Conservation (phyloP, 2,329 filamentous ascomycete genomes). For the Rhynchosporium agropyri region DNA sequence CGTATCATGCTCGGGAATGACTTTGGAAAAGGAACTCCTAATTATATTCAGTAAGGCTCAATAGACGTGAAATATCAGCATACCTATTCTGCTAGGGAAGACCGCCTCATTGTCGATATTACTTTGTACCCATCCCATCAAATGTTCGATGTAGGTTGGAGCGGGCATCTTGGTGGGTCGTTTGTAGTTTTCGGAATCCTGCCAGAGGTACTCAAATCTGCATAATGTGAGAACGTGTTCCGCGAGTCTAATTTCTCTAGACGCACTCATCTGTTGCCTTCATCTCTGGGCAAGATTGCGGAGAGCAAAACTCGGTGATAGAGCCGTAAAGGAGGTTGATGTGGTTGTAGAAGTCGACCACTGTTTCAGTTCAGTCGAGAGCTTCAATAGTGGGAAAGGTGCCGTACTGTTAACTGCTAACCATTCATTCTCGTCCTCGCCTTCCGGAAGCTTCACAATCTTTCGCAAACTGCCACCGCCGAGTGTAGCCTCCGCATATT, state of each 20-base stretch:
- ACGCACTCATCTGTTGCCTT: conserved; percentile 97
- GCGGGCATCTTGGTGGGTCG: conserved; percentile 97
- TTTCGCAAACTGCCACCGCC: conserved; percentile 94
- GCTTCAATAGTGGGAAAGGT: background rate
- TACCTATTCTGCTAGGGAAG: conserved; percentile 90
- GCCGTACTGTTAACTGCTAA: conserved; percentile 88
- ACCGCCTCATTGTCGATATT: conserved; percentile 95
- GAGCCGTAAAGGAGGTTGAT: conserved; percentile 98
- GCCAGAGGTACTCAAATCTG: conserved; percentile 98
- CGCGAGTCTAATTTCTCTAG: background rate
- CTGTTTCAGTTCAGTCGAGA: conserved; percentile 52
- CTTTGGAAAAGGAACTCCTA: conserved; percentile 91
- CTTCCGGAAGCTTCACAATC: conserved; percentile 94
- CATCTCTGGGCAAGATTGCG: conserved; percentile 97
- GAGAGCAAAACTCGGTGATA: conserved; percentile 98
- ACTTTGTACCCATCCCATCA: conserved; percentile 95
- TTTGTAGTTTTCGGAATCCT: conserved; percentile 92
- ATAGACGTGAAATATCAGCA: conserved; percentile 49
- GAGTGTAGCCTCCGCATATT: conserved; percentile 96
- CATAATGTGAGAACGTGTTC: conserved; percentile 16
- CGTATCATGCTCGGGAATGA: conserved; percentile 85
- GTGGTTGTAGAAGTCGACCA: conserved; percentile 99
- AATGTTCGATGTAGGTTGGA: conserved; percentile 94
- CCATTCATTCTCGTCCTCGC: conserved; percentile 98
- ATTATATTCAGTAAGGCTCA: conserved; percentile 41